A percentile compares a stretch with the other conserved stretches of the same genome.
Conservation (phyloP, 2,329 filamentous ascomycete genomes). For the Tolypocladium ophioglossoides region DNA sequence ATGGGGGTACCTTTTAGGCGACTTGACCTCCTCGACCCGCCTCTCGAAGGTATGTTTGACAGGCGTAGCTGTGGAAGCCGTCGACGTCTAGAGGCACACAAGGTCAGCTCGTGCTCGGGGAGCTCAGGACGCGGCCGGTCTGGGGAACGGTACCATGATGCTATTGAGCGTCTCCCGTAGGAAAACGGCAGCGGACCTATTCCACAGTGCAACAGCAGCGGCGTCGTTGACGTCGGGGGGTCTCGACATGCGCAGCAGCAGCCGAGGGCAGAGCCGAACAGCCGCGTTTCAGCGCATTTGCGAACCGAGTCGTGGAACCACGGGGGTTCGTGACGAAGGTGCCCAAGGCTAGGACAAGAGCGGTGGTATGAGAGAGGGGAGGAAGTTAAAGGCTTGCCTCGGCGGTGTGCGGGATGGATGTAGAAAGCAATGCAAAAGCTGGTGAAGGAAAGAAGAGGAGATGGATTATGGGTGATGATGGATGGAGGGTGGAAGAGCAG, state of each 20-base stretch:
- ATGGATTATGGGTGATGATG: neutral
- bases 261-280: slow-evolving; percentile 6
- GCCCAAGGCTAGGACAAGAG: neutral
- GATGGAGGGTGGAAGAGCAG: neutral
- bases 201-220: slow-evolving; percentile 3
- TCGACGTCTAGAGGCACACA: slow-evolving; percentile 45
- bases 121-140: neutral
- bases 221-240: neutral
- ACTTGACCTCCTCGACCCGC: slow-evolving; percentile 73
- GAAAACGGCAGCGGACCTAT: slow-evolving; percentile 3
- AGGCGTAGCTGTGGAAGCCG: slow-evolving; percentile 62
- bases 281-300: slow-evolving; percentile 8
- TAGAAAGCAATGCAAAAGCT: neutral
- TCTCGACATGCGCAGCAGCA: slow-evolving; percentile 7
- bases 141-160: slow-evolving; percentile 7
- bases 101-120: neutral
- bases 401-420: neutral
- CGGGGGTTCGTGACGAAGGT: neutral
- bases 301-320: slow-evolving; percentile 6
- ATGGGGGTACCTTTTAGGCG: slow-evolving; percentile 73
- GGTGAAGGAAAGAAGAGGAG: neutral
- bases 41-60: slow-evolving; percentile 65
- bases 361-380: neutral
- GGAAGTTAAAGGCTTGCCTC: neutral
- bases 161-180: slow-evolving; percentile 4